Evolutionary conservation across 495 filamentous ascomycete genomes (phyloP), one percentile per base, ranked within the genome.

Genomic region (Neurospora pannonica): DNA sequence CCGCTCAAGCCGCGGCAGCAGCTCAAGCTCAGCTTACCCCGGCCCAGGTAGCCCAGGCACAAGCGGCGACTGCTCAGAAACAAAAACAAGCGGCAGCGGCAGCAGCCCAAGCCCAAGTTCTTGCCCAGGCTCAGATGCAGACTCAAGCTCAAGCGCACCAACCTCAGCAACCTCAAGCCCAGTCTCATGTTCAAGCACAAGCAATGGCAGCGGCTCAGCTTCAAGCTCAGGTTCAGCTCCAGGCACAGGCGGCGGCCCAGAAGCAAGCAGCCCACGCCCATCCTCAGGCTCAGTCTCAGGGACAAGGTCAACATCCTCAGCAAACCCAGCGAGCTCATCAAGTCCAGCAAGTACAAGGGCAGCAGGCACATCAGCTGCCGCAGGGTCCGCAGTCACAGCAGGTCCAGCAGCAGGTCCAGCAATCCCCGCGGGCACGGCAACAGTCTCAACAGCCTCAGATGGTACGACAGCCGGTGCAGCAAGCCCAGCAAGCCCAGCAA

Each of bases 41-140:
- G 15, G 15, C 54, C 28, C 54, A 67, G 13, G 13, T 67, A 67
- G 54, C 54, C 15, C 54, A 67, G 54, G 54, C 54, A 36, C 54
- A 67, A 67, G 28, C 54, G 54, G 28, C 24, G 15, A 28, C 54
- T 67, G 89, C 89, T 38, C 91, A 92, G 74, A 92, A 94, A 71
- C 83, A 85, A 60, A 79, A 80, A 34, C 83, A 86, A 46, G 42
- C 42, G 42, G 42, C 42, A 43, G 42, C 42, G 42, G 42, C 42
- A 46, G 42, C 42, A 21, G n/a, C 19, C 19, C 42, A 46, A 38
- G 75, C 76, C 0, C 76, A 76, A 39, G 78, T 77, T 39, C 74
- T 62, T 36, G 72, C 72, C 2, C 74, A 79, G 3, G 80, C 76
- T 38, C 62, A 70, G 15, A 38, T 38, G 73, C 24, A 42, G 69